These are phyloP conservation scores for Eucalyptus sideroxylon DNA, from an alignment of 345 rosid genomes.

Conservation along the genomic window DNA sequence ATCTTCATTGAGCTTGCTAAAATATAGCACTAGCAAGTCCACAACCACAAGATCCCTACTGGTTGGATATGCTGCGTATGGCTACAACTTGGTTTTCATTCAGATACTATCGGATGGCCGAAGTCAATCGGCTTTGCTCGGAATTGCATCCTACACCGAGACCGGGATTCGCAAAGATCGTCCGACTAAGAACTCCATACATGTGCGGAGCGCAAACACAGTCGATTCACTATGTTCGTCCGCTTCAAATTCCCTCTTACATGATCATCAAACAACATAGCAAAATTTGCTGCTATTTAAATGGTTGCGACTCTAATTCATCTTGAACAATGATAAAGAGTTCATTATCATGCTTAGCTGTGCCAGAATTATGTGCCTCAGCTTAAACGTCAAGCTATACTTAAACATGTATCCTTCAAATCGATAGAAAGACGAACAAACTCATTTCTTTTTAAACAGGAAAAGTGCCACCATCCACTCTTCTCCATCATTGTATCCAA, in stretches of 20 bases:
- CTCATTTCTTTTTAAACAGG: constrained; percentile 71
- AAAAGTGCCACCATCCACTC: constrained; percentile 85
- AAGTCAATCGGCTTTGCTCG: neutral
- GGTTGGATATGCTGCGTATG: neutral
- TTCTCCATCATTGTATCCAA: constrained; percentile 71
- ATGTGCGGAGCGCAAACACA: neutral
- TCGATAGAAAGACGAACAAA: neutral
- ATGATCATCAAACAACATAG: neutral
- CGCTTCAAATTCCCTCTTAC: neutral
- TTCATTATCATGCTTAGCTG: neutral
- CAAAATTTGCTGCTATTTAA: neutral
- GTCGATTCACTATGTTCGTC: neutral
- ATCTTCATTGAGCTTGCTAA: neutral
- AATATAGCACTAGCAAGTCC: neutral
- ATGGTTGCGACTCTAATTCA: neutral
- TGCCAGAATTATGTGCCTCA: neutral
- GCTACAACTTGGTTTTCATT: neutral
- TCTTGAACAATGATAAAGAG: neutral
- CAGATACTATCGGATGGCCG: neutral
- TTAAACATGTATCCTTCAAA: neutral
- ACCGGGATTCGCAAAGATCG: neutral
- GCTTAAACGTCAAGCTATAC: neutral
- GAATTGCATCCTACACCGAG: neutral
- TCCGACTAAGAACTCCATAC: neutral
- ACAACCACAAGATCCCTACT: neutral